Base-by-base conservation (phyloP, 805 yeast species). In the Nakazawaea laoshanensis region DNA sequence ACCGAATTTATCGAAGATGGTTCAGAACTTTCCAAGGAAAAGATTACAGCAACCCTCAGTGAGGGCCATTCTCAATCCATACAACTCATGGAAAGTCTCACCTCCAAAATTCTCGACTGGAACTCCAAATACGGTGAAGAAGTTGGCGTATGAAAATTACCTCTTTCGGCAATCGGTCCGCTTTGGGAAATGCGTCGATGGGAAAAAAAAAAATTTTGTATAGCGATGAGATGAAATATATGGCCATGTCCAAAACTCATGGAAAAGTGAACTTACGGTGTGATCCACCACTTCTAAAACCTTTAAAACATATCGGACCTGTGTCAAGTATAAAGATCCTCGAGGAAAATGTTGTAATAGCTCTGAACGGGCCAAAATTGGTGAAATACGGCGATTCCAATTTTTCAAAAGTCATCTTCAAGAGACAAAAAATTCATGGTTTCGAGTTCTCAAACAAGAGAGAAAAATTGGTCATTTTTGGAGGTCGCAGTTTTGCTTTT, bases 361-460 rank as follows among this genome's bases (percentile, higher is more conserved):
- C 74, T 2, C 95, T 89, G 0, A 71, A 75, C 41, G 96, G 96
- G 0, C 80, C 92, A 2, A 48, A 59, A 0, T 50, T 70, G 14
- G 18, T 73, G 3, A 52, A 48, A 35, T n/a, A n/a, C n/a, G n/a
- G n/a, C n/a, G n/a, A n/a, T n/a, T n/a, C n/a, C n/a, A n/a, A n/a
- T n/a, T n/a, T n/a, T n/a, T 48, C 57, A 14, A 54, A 58, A 24
- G 62, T 64, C 33, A 52, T 84, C 1, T 82, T 89, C 50, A 51
- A 54, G n/a, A 63, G 75, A 34, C 84, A 85, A 54, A 88, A 86
- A 49, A 76, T 89, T 23, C 96, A 89, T 50, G 82, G 85, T n/a
- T 72, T 89, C 20, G 52, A 65, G 3, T 50, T 73, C 2, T 34
- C 43, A 15, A 27, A 29, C 7, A 53, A 50, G 4, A 53, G 56